Conservation (phyloP, 2,329 filamentous ascomycete species). For the Venturiaceae sp. region DNA sequence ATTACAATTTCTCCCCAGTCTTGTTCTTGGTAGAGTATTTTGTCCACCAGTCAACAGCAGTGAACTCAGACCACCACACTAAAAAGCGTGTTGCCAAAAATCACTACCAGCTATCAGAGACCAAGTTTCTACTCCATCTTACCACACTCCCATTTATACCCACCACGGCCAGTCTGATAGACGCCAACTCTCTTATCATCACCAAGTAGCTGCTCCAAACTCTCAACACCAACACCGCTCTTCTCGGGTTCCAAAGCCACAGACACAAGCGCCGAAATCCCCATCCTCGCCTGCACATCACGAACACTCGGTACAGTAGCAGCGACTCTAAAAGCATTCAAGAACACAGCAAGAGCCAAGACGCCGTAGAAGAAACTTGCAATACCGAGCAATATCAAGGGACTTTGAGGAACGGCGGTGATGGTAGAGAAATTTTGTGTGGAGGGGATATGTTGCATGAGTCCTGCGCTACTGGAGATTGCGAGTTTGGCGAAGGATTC, state of each 20-base stretch:
- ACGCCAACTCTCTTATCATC: neutral
- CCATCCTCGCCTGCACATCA: neutral
- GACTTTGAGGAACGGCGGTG: neutral
- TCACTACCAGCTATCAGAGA: too few species aligned
- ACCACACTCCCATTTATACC: neutral
- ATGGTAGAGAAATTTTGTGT: neutral
- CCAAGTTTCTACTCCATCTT: too few species aligned
- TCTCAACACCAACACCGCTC: neutral
- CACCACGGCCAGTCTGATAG: neutral
- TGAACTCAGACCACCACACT: too few species aligned
- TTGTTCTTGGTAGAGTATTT: too few species aligned
- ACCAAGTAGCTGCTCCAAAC: neutral
- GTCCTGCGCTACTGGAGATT: slow-evolving; percentile 22
- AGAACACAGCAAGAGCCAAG: neutral
- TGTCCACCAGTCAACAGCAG: too few species aligned
- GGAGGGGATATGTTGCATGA: neutral
- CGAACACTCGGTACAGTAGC: neutral
- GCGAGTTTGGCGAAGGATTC: slow-evolving; percentile 26
- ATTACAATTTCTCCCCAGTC: too few species aligned
- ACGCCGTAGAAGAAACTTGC: neutral
- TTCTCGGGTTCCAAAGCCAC: neutral
- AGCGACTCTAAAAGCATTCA: neutral
- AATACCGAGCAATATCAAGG: neutral
- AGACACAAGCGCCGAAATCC: neutral
- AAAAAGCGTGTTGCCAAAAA: too few species aligned